These are phyloP conservation scores for apple (Malus domestica) DNA, from an alignment of 306 rosid genomes.

Conservation along the genomic window DNA sequence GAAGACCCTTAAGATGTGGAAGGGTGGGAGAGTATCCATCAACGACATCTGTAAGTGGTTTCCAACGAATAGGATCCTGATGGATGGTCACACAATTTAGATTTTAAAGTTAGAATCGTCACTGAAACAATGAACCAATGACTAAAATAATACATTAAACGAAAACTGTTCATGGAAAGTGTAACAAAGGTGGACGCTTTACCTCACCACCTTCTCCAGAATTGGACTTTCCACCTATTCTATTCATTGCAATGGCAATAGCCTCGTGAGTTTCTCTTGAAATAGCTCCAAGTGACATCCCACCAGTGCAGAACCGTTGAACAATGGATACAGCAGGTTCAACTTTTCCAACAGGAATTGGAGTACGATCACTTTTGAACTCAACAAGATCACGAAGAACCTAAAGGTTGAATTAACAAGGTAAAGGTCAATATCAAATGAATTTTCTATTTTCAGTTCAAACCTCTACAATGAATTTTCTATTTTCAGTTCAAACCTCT, in stretches of 20 bases:
- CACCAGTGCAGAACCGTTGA: conserved; percentile 95
- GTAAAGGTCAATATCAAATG: conserved; percentile 8
- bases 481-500: background rate
- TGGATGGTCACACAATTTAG: conserved; percentile 7
- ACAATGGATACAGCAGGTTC: conserved; percentile 92
- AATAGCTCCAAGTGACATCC: conserved; percentile 99
- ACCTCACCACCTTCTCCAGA: conserved; percentile 99
- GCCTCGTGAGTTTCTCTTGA: conserved; percentile 99
- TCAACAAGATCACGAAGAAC: conserved; percentile 98
- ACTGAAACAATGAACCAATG: background rate
- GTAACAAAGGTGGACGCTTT: conserved; percentile 12
- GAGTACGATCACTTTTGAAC: conserved; percentile 78
- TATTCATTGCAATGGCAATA: conserved; percentile 96
- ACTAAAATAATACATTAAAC: background rate
- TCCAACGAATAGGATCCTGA: conserved; percentile 99
- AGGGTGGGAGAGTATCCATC: conserved; percentile 98
- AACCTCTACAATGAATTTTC: background rate
- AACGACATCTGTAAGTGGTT: conserved; percentile 85
- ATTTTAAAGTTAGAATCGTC: background rate
- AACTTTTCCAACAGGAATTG: conserved; percentile 93
- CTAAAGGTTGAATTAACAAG: conserved; percentile 30
- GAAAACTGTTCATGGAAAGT: background rate
- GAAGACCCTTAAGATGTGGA: conserved; percentile 99
- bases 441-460: background rate
- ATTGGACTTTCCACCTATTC: conserved; percentile 94